These are phyloP conservation scores for Phytophthora cactorum DNA, from an alignment of 352 stramenopile species.

Conservation along the genomic window DNA sequence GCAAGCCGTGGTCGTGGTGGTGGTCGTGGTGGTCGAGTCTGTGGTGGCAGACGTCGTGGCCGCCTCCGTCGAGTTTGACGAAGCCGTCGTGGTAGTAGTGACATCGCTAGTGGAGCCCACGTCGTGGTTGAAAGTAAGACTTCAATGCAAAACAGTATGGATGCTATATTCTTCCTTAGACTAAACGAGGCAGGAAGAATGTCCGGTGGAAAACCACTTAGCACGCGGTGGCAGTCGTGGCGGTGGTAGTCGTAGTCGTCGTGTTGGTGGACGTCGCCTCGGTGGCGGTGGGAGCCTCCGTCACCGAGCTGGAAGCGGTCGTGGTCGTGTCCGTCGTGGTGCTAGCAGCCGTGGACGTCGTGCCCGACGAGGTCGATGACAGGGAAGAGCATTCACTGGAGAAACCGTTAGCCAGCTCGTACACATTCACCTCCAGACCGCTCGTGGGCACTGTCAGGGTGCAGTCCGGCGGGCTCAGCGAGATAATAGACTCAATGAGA, in stretches of 20 bases:
- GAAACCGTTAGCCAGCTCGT: conserved; percentile 23
- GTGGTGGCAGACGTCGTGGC: not conserved
- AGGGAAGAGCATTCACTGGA: conserved; percentile 22
- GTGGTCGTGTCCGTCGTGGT: conserved; percentile 15
- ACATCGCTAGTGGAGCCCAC: too few species aligned
- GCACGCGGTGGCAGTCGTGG: not conserved
- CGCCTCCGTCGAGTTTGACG: conserved; percentile 8
- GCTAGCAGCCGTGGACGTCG: conserved; percentile 14
- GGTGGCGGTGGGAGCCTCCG: not conserved
- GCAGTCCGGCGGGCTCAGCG: conserved; percentile 34
- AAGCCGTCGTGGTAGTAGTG: too few species aligned
- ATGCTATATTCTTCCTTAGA: too few species aligned
- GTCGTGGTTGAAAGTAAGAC: too few species aligned
- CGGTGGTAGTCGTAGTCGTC: conserved; percentile 6
- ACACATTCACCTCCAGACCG: conserved; percentile 31
- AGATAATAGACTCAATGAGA: conserved; percentile 31
- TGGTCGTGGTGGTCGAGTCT: conserved; percentile 6
- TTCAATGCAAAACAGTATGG: too few species aligned
- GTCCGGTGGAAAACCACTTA: too few species aligned
- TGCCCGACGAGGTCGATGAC: too few species aligned
- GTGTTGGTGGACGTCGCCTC: conserved; percentile 8
- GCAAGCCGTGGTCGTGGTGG: conserved; percentile 10
- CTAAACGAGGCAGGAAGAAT: too few species aligned
- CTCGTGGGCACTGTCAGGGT: conserved; percentile 34
- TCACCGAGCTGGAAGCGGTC: not conserved